phyloP scores from a whole-genome alignment of 176 grass and related monocot species.

The Poa annua region DNA sequence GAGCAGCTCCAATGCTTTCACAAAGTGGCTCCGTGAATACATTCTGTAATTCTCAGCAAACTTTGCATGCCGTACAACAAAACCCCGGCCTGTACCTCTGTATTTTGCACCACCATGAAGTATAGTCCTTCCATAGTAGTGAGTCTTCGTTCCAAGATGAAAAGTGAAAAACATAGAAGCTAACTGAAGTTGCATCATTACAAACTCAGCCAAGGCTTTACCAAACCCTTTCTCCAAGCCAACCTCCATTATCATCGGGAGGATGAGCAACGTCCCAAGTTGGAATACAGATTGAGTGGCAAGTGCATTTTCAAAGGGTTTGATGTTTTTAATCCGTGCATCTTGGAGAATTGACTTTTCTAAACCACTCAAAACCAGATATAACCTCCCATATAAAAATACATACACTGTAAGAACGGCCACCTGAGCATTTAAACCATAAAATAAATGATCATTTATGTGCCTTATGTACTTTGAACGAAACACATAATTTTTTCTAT shows the following conservation, averaged over 20 bases:
- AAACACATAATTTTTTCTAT: background rate
- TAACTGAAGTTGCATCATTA: conserved; percentile 82
- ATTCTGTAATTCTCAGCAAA: conserved; percentile 81
- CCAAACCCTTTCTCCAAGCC: conserved; percentile 75
- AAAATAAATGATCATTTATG: conserved; percentile 7
- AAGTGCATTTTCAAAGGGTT: conserved; percentile 61
- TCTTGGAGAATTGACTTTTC: conserved; percentile 67
- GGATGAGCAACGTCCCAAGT: conserved; percentile 59
- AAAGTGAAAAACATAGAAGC: conserved; percentile 75
- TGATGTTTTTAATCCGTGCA: conserved; percentile 60
- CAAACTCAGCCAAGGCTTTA: conserved; percentile 67
- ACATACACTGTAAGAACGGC: conserved; percentile 67
- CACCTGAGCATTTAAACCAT: conserved; percentile 47
- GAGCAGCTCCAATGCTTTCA: conserved; percentile 70
- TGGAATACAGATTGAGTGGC: conserved; percentile 75
- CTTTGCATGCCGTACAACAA: conserved; percentile 73
- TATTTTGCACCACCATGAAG: conserved; percentile 81
- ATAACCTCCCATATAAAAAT: conserved; percentile 74
- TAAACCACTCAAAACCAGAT: conserved; percentile 74
- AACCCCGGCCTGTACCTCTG: conserved; percentile 69
- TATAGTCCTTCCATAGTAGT: conserved; percentile 73
- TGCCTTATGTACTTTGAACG: conserved; percentile 19
- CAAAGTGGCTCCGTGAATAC: conserved; percentile 79
- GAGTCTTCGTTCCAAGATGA: conserved; percentile 74
- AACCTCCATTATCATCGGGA: conserved; percentile 77